Evolutionary conservation across 257 asterid genomes (phyloP).

Genomic region (Mentha longifolia): DNA sequence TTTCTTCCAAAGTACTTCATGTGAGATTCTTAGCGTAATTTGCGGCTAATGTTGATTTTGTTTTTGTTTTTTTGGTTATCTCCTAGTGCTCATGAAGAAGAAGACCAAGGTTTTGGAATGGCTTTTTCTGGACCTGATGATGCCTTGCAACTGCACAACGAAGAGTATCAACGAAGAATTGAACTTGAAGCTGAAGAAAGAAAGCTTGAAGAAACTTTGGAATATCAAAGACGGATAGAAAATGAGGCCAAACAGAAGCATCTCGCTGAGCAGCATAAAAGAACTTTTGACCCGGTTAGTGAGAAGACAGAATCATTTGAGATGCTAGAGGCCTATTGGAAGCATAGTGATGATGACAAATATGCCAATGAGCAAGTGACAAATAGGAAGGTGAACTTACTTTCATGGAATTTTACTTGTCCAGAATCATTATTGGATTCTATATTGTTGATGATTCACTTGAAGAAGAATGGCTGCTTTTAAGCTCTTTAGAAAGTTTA

Average conservation of each 20-base stretch:
- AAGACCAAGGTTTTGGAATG: conserved; percentile 41
- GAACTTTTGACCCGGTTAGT: conserved; percentile 26
- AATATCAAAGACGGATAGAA: conserved; percentile 91
- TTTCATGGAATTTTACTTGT: conserved; percentile 5
- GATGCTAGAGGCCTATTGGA: conserved; percentile 37
- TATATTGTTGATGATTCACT: conserved; percentile 16
- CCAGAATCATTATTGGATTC: neutral
- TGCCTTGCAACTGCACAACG: conserved; percentile 57
- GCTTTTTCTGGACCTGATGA: conserved; percentile 49
- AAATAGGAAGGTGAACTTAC: conserved; percentile 45
- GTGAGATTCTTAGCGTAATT: conserved; percentile 8
- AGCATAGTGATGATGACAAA: conserved; percentile 39
- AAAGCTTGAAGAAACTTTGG: conserved; percentile 97
- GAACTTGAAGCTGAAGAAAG: conserved; percentile 99
- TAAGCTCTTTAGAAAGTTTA: conserved; percentile 19
- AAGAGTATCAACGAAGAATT: conserved; percentile 68
- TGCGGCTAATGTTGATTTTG: conserved; percentile 32
- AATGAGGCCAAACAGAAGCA: conserved; percentile 94
- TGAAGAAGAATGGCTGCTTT: conserved; percentile 20
- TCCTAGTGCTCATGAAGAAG: conserved; percentile 55
- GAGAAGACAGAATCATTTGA: conserved; percentile 47
- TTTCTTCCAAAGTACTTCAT: neutral
- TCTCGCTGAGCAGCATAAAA: conserved; percentile 75
- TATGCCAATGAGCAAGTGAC: conserved; percentile 44
- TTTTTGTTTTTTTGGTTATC: conserved; percentile 50